Evolutionary conservation across 768 basidiomycete genomes (phyloP).

Genomic region (Tremella yokohamensis): DNA sequence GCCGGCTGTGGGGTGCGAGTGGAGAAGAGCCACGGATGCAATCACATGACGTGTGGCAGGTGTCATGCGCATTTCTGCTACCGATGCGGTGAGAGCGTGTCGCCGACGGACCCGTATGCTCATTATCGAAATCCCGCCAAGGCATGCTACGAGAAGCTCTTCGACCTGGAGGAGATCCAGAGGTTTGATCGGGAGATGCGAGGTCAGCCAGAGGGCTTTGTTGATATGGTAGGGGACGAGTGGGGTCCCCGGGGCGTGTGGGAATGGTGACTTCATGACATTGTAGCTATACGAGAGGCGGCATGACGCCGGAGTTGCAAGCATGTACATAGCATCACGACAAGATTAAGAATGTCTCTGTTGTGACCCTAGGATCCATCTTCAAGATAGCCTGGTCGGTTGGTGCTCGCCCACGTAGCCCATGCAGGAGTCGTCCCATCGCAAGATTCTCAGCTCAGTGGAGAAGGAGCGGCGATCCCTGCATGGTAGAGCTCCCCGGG

Average conservation of each 20-base stretch:
- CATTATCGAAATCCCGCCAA: slow-evolving; percentile 40
- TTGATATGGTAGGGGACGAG: not conserved
- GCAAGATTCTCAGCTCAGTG: no score
- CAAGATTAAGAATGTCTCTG: no score
- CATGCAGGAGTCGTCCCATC: no score
- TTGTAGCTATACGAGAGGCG: no score
- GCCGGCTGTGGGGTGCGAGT: slow-evolving; percentile 71
- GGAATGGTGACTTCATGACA: slow-evolving; percentile 4
- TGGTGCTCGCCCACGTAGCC: no score
- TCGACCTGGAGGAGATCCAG: slow-evolving; percentile 47
- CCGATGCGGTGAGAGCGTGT: slow-evolving; percentile 30
- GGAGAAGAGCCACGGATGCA: slow-evolving; percentile 64
- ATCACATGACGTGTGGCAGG: slow-evolving; percentile 64
- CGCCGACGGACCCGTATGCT: slow-evolving; percentile 45
- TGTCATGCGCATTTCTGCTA: slow-evolving; percentile 42
- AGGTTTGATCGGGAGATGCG: slow-evolving; percentile 42
- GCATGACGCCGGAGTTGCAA: no score
- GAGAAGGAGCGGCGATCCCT: no score
- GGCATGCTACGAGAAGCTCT: slow-evolving; percentile 46
- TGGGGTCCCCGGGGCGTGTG: slow-evolving; percentile 4
- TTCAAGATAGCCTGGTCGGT: no score
- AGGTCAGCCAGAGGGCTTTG: slow-evolving; percentile 14
- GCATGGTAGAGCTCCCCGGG: no score
- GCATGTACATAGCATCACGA: no score
- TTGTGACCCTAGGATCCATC: no score